Conservation (phyloP, 345 rosid species). For the Eucalyptus polyanthemos region DNA sequence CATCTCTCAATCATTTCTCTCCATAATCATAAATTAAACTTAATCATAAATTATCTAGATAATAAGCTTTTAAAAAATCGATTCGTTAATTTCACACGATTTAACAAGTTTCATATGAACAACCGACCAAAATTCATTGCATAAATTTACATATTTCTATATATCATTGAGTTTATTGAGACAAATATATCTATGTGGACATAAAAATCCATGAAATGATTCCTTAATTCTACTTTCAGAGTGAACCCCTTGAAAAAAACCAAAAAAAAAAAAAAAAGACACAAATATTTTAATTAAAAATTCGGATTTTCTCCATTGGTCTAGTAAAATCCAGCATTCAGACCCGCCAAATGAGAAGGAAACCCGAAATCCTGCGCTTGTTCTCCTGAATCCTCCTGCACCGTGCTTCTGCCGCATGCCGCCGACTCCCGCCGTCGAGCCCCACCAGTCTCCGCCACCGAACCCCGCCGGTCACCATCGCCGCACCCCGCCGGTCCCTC, state of each 20-base stretch:
- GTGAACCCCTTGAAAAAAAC: neutral
- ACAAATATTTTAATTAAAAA: neutral
- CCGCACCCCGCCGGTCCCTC: too few species aligned
- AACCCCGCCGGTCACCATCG: too few species aligned
- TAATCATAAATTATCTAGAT: neutral
- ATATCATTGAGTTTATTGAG: neutral
- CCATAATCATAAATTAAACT: fast-evolving
- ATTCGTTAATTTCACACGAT: fast-evolving
- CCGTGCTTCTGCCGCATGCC: neutral
- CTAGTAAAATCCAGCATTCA: neutral
- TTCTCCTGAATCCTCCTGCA: neutral
- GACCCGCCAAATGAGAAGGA: neutral
- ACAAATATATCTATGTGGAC: neutral
- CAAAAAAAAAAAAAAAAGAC: too few species aligned
- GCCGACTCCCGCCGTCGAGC: neutral
- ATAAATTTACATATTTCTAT: neutral
- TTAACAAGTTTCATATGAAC: fast-evolving
- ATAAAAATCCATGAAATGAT: neutral
- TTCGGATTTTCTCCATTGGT: neutral
- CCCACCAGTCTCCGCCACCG: too few species aligned
- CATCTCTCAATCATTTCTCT: neutral
- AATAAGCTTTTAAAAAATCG: fast-evolving
- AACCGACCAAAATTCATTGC: fast-evolving
- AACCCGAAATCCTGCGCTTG: neutral
- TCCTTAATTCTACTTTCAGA: neutral